phyloP scores from a whole-genome alignment of 371 early-diverging fungal genomes.

The Chytridiales sp. region DNA sequence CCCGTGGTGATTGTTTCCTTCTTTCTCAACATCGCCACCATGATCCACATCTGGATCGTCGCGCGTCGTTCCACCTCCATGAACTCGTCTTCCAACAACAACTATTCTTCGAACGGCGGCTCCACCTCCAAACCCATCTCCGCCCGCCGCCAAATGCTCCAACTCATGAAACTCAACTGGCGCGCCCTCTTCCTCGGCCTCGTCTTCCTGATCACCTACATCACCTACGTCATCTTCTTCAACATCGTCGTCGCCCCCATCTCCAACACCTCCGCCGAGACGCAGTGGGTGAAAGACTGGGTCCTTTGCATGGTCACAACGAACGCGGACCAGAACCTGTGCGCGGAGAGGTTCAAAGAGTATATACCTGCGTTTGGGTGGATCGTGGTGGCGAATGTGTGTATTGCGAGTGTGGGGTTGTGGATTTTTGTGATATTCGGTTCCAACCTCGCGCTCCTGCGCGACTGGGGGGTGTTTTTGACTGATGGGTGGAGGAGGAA shows the following conservation, averaged over 20 bases:
- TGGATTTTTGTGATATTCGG: conserved; percentile 63
- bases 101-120: conserved; percentile 3
- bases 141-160: conserved; percentile 52
- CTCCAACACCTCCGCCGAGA: conserved; percentile 20
- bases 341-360: conserved; percentile 29
- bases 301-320: conserved; percentile 48
- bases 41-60: conserved; percentile 58
- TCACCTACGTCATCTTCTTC: conserved; percentile 37
- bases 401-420: conserved; percentile 59
- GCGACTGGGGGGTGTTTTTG: conserved; percentile 3
- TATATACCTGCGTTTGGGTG: conserved; percentile 56
- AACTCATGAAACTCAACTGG: conserved; percentile 65
- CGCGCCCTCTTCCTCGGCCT: conserved; percentile 61
- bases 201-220: conserved; percentile 39
- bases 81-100: conserved; percentile 9
- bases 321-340: conserved; percentile 43
- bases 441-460: not conserved
- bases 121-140: conserved; percentile 6
- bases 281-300: conserved; percentile 42
- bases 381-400: conserved; percentile 59
- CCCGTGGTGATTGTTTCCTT: conserved; percentile 59
- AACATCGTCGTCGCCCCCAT: conserved; percentile 44
- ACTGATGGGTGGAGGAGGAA: no score
- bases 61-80: conserved; percentile 2
- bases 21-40: conserved; percentile 59